Conservation (phyloP, 305 asterid genomes). For the Ajuga reptans region DNA sequence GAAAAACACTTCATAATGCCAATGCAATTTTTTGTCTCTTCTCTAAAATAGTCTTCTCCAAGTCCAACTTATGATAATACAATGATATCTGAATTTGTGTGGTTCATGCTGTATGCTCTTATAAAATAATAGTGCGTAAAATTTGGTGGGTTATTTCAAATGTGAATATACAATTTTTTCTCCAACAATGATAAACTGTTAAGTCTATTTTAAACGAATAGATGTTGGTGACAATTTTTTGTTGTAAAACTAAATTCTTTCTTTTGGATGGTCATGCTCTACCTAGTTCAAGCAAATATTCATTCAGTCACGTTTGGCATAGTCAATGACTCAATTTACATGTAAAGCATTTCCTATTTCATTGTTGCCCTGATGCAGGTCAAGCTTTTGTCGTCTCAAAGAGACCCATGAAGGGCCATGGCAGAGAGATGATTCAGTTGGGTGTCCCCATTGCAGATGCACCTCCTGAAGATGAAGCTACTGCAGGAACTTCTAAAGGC, state of each 20-base stretch:
- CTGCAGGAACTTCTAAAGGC: constrained; percentile 58
- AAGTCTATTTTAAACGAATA: neutral
- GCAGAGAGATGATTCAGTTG: constrained; percentile 84
- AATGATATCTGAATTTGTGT: neutral
- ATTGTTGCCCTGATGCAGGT: constrained; percentile 44
- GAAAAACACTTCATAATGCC: neutral
- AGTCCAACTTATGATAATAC: neutral
- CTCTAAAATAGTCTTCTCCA: neutral
- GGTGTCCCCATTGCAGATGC: constrained; percentile 61
- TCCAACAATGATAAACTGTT: constrained; percentile 4
- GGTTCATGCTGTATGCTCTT: neutral
- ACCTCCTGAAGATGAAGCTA: constrained; percentile 49
- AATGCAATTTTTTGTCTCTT: neutral
- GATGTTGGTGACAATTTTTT: constrained; percentile 9
- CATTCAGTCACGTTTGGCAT: neutral
- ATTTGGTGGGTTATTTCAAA: neutral
- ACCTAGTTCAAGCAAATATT: neutral
- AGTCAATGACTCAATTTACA: neutral
- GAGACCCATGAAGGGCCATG: constrained; percentile 83
- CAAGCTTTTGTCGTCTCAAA: constrained; percentile 55
- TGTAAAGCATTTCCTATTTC: constrained; percentile 11
- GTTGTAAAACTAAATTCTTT: neutral
- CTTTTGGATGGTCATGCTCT: constrained; percentile 10
- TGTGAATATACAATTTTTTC: neutral
- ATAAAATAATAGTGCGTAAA: neutral